Evolutionary conservation across 768 basidiomycete genomes (phyloP).

Genomic region (Filobasidium wieringae): DNA sequence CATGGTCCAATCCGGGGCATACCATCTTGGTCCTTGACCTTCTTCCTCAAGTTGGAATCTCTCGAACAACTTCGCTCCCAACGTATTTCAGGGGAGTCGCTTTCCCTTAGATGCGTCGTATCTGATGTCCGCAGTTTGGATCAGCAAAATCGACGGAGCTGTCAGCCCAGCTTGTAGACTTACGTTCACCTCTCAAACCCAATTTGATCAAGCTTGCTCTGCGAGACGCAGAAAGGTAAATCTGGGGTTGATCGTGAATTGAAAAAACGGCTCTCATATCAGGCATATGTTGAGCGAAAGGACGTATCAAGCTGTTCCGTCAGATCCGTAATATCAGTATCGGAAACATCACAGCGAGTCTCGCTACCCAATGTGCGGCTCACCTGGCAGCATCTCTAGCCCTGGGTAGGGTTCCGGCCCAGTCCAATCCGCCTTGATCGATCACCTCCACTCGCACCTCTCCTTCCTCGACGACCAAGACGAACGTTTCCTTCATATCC

Average conservation of each 20-base stretch:
- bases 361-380: neutral
- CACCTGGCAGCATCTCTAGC: slow-evolving; percentile 28
- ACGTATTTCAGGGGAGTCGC: slow-evolving; percentile 25
- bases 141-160: neutral
- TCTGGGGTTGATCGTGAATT: slow-evolving; percentile 38
- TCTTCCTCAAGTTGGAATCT: slow-evolving; percentile 27
- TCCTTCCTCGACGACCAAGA: slow-evolving; percentile 27
- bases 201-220: slow-evolving; percentile 29
- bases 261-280: slow-evolving; percentile 34
- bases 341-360: neutral
- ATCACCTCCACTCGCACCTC: slow-evolving; percentile 27
- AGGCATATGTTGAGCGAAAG: slow-evolving; percentile 28
- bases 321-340: neutral
- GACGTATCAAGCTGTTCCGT: slow-evolving; percentile 19
- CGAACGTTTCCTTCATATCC: slow-evolving; percentile 37
- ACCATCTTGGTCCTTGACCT: slow-evolving; percentile 21
- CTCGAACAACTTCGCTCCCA: slow-evolving; percentile 32
- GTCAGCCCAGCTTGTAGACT: neutral
- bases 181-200: slow-evolving; percentile 30
- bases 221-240: slow-evolving; percentile 35
- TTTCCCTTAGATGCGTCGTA: slow-evolving; percentile 34
- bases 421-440: slow-evolving; percentile 30
- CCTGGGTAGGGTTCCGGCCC: slow-evolving; percentile 33
- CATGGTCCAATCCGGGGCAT: neutral
- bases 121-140: slow-evolving; percentile 8